A percentile compares a stretch with the other conserved stretches of the same genome.
Evolutionary conservation across 2,329 filamentous ascomycete genomes (phyloP).

Genomic region (Xylariomycetidae sp.): DNA sequence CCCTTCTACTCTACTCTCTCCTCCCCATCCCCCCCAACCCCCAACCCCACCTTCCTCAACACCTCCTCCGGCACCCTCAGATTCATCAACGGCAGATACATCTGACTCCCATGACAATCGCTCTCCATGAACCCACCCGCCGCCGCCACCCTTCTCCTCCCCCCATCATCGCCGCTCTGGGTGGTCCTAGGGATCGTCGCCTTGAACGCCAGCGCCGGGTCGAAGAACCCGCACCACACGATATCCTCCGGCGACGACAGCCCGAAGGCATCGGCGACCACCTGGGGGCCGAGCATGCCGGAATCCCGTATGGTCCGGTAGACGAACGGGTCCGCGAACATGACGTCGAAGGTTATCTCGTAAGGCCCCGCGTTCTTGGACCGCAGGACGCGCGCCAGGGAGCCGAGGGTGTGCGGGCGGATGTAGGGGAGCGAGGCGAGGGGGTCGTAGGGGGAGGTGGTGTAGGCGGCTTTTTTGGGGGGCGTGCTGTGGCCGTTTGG

Average conservation of each 20-base stretch:
- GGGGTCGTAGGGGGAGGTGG: background rate
- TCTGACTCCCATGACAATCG: slow-evolving; percentile 26
- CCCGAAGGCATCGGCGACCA: slow-evolving; percentile 28
- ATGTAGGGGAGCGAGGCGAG: background rate
- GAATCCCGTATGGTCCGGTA: slow-evolving; percentile 33
- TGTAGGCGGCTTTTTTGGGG: background rate
- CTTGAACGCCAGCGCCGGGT: slow-evolving; percentile 43
- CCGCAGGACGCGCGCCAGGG: slow-evolving; percentile 37
- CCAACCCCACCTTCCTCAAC: too few relatives aligned
- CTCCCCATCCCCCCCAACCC: too few relatives aligned
- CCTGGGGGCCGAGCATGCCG: slow-evolving; percentile 29
- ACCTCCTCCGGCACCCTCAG: too few relatives aligned
- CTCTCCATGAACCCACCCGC: slow-evolving; percentile 27
- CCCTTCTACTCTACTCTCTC: too few relatives aligned
- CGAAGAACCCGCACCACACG: slow-evolving; percentile 36
- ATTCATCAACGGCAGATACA: too few relatives aligned
- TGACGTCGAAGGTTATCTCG: slow-evolving; percentile 48
- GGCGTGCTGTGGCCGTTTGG: background rate
- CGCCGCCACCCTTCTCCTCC: slow-evolving; percentile 10
- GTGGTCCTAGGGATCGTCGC: slow-evolving; percentile 31
- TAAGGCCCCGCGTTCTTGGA: slow-evolving; percentile 49
- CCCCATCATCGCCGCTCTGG: too few relatives aligned
- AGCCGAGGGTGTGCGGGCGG: slow-evolving; percentile 14
- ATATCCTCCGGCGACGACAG: slow-evolving; percentile 21
- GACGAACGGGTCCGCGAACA: slow-evolving; percentile 33